Conservation (phyloP, 768 basidiomycete species). For the Pulveroboletus sp. region DNA sequence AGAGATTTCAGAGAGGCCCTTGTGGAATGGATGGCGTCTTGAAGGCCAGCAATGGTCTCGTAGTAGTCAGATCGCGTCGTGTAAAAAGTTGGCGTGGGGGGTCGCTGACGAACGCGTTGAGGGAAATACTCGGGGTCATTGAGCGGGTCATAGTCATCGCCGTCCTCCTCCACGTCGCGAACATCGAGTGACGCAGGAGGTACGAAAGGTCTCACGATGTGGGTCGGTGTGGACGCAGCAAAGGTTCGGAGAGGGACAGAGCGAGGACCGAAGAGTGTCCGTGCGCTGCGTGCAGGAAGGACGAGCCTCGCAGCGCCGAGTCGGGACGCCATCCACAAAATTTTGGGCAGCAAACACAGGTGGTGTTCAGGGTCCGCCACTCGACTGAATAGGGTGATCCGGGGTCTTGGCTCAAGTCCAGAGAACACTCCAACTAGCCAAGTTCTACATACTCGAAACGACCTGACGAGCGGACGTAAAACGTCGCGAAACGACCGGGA, state of each 20-base stretch:
- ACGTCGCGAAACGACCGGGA: too few species aligned
- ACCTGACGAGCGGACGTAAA: too few species aligned
- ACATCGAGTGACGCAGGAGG: constrained; percentile 23
- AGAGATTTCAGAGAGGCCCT: constrained; percentile 56
- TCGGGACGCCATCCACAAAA: constrained; percentile 13
- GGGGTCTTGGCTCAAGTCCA: constrained; percentile 10
- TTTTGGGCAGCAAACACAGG: neutral
- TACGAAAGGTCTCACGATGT: constrained; percentile 15
- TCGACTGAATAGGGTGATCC: neutral
- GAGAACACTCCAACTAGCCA: too few species aligned
- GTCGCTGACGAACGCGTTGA: constrained; percentile 29
- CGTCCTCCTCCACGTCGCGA: constrained; percentile 2
- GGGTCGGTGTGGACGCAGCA: constrained; percentile 1
- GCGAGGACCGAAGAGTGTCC: constrained; percentile 1
- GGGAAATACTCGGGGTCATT: constrained; percentile 2
- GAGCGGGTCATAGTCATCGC: neutral
- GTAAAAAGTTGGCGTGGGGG: constrained; percentile 77
- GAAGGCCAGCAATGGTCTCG: constrained; percentile 64
- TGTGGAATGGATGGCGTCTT: constrained; percentile 54
- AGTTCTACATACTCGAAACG: neutral
- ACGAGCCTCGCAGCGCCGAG: constrained; percentile 5
- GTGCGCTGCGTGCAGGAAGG: constrained; percentile 1
- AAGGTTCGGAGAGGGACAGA: constrained; percentile 8
- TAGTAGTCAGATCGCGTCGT: constrained; percentile 73
- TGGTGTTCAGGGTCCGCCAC: constrained; percentile 18